These are phyloP conservation scores for Ophiosphaerella korrae DNA, from an alignment of 2,329 filamentous ascomycete genomes.

Conservation along the genomic window DNA sequence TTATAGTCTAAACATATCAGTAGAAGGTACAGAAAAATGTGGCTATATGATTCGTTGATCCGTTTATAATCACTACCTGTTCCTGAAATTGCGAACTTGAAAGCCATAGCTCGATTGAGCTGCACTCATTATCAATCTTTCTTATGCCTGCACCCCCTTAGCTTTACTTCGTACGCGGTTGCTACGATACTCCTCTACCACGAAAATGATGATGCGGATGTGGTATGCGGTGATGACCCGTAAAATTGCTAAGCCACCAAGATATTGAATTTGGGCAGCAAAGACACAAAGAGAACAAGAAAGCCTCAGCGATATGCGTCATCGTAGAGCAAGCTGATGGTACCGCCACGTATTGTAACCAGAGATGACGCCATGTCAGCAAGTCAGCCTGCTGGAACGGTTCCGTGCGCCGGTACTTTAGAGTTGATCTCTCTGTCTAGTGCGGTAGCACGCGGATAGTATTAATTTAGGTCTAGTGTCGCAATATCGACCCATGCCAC, in stretches of 20 bases:
- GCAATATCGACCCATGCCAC: neutral
- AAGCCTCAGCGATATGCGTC: neutral
- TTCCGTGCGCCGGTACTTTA: neutral
- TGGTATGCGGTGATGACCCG: too few relatives aligned
- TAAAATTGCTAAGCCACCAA: neutral
- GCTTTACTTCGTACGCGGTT: too few relatives aligned
- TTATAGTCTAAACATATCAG: too few relatives aligned
- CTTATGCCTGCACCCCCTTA: too few relatives aligned
- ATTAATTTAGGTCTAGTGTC: neutral
- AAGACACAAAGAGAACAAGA: neutral
- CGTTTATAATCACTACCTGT: too few relatives aligned
- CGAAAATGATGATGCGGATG: neutral
- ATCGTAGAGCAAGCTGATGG: neutral
- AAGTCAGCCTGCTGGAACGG: neutral
- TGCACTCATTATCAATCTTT: too few relatives aligned
- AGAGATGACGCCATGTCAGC: neutral
- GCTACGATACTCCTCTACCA: too few relatives aligned
- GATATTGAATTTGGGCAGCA: slow-evolving; percentile 1
- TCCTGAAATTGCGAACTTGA: too few relatives aligned
- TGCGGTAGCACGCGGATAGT: neutral
- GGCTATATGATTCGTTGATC: too few relatives aligned
- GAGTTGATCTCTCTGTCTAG: neutral
- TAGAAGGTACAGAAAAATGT: too few relatives aligned
- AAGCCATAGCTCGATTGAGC: too few relatives aligned
- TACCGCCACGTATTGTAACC: neutral